Conservation (phyloP, 805 yeast genomes). For the Candida berthetii region DNA sequence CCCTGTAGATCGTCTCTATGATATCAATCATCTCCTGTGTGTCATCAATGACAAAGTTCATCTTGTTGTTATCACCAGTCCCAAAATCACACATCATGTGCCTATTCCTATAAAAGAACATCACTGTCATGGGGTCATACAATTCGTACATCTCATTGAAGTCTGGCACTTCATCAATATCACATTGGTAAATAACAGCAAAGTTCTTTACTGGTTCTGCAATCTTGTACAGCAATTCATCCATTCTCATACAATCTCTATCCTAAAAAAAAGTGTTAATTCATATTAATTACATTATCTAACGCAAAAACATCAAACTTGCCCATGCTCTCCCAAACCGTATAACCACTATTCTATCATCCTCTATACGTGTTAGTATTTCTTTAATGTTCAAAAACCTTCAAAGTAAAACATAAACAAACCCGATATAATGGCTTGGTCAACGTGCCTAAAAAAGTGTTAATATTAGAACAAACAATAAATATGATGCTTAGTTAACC, state of each 20-base stretch:
- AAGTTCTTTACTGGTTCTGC: conserved; percentile 84
- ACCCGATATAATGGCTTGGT: conserved; percentile 83
- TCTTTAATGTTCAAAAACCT: too few species aligned
- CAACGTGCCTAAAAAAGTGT: conserved; percentile 66
- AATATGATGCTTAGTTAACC: conserved; percentile 1
- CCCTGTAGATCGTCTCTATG: conserved; percentile 82
- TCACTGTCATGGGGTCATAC: conserved; percentile 84
- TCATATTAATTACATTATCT: background rate
- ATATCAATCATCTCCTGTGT: conserved; percentile 90
- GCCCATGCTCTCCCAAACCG: conserved; percentile 78
- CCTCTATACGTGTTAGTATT: conserved; percentile 42
- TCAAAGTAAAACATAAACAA: too few species aligned
- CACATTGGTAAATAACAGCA: conserved; percentile 85
- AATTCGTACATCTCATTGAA: conserved; percentile 87
- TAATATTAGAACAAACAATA: conserved; percentile 2
- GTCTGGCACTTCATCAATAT: conserved; percentile 83
- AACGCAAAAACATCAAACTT: too few species aligned
- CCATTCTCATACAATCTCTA: conserved; percentile 82
- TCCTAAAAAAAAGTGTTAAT: conserved; percentile 24
- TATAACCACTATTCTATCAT: conserved; percentile 79
- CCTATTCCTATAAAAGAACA: conserved; percentile 90
- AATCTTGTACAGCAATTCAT: conserved; percentile 71
- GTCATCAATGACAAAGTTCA: conserved; percentile 73
- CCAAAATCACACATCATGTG: conserved; percentile 99
- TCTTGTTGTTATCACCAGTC: conserved; percentile 93